Evolutionary conservation across 305 asterid species (phyloP), one percentile per base, ranked within the genome.

Genomic region (Stenogyne calaminthoides): DNA sequence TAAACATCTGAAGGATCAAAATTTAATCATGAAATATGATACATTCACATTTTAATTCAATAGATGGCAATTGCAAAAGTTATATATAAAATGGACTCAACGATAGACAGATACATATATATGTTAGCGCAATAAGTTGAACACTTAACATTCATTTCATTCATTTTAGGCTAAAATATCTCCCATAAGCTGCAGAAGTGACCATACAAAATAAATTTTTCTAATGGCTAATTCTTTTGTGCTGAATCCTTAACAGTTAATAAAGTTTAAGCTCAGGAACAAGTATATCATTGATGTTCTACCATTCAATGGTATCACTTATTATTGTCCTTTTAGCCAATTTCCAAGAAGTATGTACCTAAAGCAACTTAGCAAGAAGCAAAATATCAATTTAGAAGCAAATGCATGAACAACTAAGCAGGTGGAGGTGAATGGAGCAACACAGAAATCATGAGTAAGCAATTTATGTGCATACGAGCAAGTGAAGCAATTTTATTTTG

Each of bases 361-460:
- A 5, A 69, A 64, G 29, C 46, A 76, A 49, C 77, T 15, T 25
- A 15, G 75, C 65, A 73, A 56, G 77, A 69, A 74, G 63, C 67
- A 39, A 51, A 64, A 68, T 20, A 71, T 36, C 22, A 25, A 52
- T 60, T 29, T 71, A 49, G 71, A 65, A 16, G 51, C 66, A 64
- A 49, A 69, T 69, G 67, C 78, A 63, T 67, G 51, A 36, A 64
- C 68, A 22, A 56, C 25, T 76, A 73, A 58, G 71, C 37, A 64
- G 71, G 56, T 46, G 66, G 16, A 6, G 32, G 49, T 61, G 29
- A 56, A 46, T 36, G 76, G 59, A 55, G 51, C 61, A 70, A 52
- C 57, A 67, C 9, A n/a, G 11, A 44, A 67, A 67, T 70, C 54
- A 42, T 67, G n/a, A 47, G 8, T 18, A 64, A 59, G 10, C 59